These are phyloP conservation scores for Metschnikowia aberdeeniae DNA, from an alignment of 805 yeast species.

Conservation along the genomic window DNA sequence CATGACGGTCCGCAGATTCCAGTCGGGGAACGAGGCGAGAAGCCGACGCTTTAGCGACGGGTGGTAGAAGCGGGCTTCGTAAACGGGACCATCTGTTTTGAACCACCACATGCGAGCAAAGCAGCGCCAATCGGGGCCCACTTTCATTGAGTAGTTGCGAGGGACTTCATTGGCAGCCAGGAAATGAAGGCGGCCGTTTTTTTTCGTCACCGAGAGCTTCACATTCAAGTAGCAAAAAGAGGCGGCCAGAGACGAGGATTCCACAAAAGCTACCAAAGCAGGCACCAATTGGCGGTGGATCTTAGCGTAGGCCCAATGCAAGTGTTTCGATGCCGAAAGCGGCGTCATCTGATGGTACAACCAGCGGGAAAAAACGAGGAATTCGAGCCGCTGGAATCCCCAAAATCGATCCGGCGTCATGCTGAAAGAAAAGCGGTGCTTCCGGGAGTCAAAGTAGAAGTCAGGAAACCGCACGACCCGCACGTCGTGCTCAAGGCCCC, in stretches of 20 bases:
- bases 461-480: background rate
- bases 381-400: constrained; percentile 3
- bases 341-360: constrained; percentile 25
- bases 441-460: background rate
- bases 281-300: constrained; percentile 32
- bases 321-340: constrained; percentile 30
- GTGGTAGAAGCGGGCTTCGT: constrained; percentile 1
- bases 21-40: constrained; percentile 1
- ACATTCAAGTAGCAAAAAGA: background rate
- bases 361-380: constrained; percentile 25
- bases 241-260: background rate
- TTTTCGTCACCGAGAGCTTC: background rate
- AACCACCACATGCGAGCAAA: constrained; percentile 18
- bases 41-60: background rate
- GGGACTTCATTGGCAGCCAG: background rate
- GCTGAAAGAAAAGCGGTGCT: background rate
- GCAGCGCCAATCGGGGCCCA: constrained; percentile 6
- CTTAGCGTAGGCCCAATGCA: constrained; percentile 39
- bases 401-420: background rate
- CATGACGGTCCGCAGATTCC: background rate
- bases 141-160: background rate
- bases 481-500: constrained; percentile 4
- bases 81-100: background rate
- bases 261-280: background rate
- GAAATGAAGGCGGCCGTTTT: background rate